These are phyloP conservation scores for Piper longum DNA, from an alignment of 164 flowering plant species.

Conservation along the genomic window DNA sequence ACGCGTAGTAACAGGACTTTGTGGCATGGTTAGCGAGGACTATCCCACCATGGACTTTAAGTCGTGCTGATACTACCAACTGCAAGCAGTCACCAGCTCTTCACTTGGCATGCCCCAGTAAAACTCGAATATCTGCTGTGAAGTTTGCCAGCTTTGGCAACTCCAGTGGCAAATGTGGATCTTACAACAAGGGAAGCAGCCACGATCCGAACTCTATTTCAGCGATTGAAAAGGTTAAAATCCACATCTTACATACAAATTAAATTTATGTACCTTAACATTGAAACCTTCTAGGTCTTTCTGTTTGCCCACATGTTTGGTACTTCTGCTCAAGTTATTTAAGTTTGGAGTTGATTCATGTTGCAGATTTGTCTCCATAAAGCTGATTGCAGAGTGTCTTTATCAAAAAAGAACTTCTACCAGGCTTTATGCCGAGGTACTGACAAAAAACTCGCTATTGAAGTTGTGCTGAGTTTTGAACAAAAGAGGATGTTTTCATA, in stretches of 20 bases:
- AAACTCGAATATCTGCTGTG: constrained; percentile 34
- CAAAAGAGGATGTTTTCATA: background rate
- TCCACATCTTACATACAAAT: background rate
- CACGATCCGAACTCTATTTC: constrained; percentile 52
- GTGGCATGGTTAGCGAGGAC: constrained; percentile 47
- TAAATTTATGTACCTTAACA: background rate
- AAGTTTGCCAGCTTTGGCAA: constrained; percentile 87
- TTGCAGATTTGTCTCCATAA: constrained; percentile 55
- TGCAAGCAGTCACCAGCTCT: constrained; percentile 18
- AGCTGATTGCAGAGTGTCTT: constrained; percentile 32
- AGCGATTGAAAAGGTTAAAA: constrained; percentile 45
- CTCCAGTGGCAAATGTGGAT: constrained; percentile 70
- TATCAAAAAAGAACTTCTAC: constrained; percentile 34
- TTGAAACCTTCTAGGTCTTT: background rate
- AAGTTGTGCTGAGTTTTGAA: constrained; percentile 18
- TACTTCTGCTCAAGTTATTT: background rate
- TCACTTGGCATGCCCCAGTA: constrained; percentile 44
- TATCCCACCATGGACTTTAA: constrained; percentile 31
- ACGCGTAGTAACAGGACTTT: constrained; percentile 38
- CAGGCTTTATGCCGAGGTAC: constrained; percentile 28
- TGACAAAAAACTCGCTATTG: constrained; percentile 52
- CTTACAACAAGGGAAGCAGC: constrained; percentile 46
- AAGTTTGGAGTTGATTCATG: background rate
- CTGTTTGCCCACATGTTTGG: background rate
- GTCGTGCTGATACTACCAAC: constrained; percentile 10